A percentile compares a stretch with the other conserved stretches of the same genome.
Evolutionary conservation across 2,329 filamentous ascomycete species (phyloP).

Genomic region (Fusarium hainanense): DNA sequence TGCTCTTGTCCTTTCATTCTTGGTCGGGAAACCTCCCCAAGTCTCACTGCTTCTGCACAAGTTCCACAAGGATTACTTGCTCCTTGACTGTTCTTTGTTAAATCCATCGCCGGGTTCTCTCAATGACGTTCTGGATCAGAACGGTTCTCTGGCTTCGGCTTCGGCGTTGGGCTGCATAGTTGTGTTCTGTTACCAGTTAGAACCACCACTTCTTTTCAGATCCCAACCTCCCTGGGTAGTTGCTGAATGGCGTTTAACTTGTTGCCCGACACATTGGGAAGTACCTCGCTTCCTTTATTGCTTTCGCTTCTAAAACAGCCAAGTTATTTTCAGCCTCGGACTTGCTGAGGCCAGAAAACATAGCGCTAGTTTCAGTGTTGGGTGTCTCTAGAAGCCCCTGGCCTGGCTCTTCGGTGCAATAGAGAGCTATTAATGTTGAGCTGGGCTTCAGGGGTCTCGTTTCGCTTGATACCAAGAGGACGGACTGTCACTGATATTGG

Average conservation of each 20-base stretch:
- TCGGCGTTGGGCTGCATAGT: neutral
- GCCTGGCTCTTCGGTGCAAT: neutral
- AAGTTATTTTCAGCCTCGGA: neutral
- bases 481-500: neutral
- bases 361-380: conserved; percentile 9
- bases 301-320: neutral
- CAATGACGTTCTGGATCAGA: neutral
- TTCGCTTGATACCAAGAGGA: conserved; percentile 2
- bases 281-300: neutral
- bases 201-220: neutral
- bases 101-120: neutral
- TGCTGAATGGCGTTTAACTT: neutral
- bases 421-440: neutral
- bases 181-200: neutral
- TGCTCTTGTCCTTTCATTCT: neutral
- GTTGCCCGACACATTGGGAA: neutral
- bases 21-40: neutral
- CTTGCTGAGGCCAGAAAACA: neutral
- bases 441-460: neutral
- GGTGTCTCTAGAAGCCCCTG: neutral
- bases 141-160: neutral
- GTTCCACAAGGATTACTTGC: neutral
- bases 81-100: neutral
- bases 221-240: neutral
- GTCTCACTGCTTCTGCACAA: neutral